These are phyloP conservation scores for Helenozyma baotianmanensis DNA, from an alignment of 805 yeast species.

Conservation along the genomic window DNA sequence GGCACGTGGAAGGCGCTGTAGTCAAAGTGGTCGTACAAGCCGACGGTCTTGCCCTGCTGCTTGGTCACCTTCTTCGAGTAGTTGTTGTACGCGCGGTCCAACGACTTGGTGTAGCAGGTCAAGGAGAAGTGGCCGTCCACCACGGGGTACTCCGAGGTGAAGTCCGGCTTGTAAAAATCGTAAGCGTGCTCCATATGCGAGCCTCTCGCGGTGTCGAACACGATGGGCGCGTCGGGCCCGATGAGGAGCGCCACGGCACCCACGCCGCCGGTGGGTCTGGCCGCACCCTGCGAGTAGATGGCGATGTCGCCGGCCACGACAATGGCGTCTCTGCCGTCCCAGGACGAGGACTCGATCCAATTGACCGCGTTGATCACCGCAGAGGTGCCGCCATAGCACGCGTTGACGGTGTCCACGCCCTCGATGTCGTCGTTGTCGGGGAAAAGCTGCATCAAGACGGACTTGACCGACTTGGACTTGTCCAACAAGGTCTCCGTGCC, in stretches of 20 bases:
- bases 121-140: constrained; percentile 97
- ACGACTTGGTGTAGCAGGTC: constrained; percentile 88
- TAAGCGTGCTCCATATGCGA: constrained; percentile 95
- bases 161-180: constrained; percentile 97
- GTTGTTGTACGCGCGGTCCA: constrained; percentile 78
- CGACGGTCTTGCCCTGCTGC: constrained; percentile 48
- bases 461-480: constrained; percentile 94
- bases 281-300: constrained; percentile 93
- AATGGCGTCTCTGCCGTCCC: constrained; percentile 98
- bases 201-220: constrained; percentile 84
- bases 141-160: constrained; percentile 91
- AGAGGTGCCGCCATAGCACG: constrained; percentile 97
- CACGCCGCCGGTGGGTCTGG: constrained; percentile 99
- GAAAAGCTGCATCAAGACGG: constrained; percentile 91
- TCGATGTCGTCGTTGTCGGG: constrained; percentile 87
- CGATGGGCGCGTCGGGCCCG: constrained; percentile 98
- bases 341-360: constrained; percentile 92
- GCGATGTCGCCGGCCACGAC: constrained; percentile 98
- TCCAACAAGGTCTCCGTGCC: constrained; percentile 97
- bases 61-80: constrained; percentile 70
- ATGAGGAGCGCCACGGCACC: constrained; percentile 92
- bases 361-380: constrained; percentile 90
- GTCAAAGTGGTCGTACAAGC: constrained; percentile 69
- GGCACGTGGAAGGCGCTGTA: constrained; percentile 98
- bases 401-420: constrained; percentile 94